A percentile compares a stretch with the other conserved stretches of the same genome.
phyloP scores from a whole-genome alignment of 148 eudicot genomes.

The Diospyros lotus region DNA sequence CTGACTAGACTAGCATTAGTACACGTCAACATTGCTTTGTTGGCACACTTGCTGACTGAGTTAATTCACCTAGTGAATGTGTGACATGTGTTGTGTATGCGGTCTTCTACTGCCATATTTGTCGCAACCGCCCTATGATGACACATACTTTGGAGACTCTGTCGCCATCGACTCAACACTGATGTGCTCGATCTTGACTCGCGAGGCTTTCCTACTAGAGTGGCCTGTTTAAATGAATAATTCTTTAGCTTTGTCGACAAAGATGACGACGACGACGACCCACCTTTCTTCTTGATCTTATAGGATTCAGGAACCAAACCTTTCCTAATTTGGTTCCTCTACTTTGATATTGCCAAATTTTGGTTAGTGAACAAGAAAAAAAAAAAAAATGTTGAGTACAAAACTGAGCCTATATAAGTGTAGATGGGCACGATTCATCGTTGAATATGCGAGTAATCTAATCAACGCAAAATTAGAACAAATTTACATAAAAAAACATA shows the following conservation, averaged over 20 bases:
- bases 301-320: slow-evolving; percentile 27
- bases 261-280: slow-evolving; percentile 74
- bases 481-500: neutral
- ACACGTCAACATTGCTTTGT: too few species aligned
- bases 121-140: slow-evolving; percentile 24
- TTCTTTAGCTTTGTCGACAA: slow-evolving; percentile 62
- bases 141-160: slow-evolving; percentile 48
- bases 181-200: slow-evolving; percentile 71
- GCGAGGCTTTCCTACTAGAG: slow-evolving; percentile 51
- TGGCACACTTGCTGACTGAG: too few species aligned
- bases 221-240: slow-evolving; percentile 70
- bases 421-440: neutral
- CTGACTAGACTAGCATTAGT: too few species aligned
- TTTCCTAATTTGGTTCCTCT: slow-evolving; percentile 19
- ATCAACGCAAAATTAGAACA: neutral
- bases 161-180: slow-evolving; percentile 55
- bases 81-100: slow-evolving; percentile 74
- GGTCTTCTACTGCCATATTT: slow-evolving; percentile 34
- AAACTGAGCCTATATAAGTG: neutral
- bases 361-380: neutral
- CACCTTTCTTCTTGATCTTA: slow-evolving; percentile 83
- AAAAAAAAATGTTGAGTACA: neutral
- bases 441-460: neutral
- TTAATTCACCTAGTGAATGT: too few species aligned
- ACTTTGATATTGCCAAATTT: slow-evolving; percentile 3